Evolutionary conservation across 2,329 filamentous ascomycete genomes (phyloP).

Genomic region (Xylariomycetidae sp.): DNA sequence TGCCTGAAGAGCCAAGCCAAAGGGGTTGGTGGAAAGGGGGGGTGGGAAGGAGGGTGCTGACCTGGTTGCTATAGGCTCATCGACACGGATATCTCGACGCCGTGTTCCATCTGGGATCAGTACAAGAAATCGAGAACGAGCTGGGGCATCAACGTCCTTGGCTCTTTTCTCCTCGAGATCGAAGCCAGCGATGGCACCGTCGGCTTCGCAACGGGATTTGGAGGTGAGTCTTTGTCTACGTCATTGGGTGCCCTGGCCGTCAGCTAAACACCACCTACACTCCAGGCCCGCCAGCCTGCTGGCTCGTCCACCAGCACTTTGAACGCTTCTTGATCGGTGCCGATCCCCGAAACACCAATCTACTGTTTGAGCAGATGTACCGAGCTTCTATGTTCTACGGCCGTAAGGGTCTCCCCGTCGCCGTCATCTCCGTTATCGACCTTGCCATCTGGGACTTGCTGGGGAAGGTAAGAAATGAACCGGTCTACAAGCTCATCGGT

Average conservation of each 20-base stretch:
- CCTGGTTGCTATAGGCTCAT: slow-evolving; percentile 68
- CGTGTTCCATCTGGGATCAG: slow-evolving; percentile 83
- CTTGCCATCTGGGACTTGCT: slow-evolving; percentile 89
- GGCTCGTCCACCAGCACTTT: slow-evolving; percentile 91
- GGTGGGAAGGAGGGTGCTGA: no score
- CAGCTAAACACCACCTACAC: no score
- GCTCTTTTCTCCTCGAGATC: slow-evolving; percentile 87
- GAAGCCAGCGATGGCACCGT: slow-evolving; percentile 88
- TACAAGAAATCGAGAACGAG: slow-evolving; percentile 84
- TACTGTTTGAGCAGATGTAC: slow-evolving; percentile 96
- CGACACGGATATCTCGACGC: slow-evolving; percentile 87
- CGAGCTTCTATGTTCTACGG: slow-evolving; percentile 94
- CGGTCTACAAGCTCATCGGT: slow-evolving; percentile 91
- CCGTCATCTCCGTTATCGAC: slow-evolving; percentile 92
- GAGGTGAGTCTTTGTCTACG: no score
- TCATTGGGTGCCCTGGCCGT: no score
- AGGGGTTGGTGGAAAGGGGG: no score
- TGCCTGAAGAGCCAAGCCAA: no score
- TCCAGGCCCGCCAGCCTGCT: slow-evolving; percentile 78
- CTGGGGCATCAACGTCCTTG: slow-evolving; percentile 94
- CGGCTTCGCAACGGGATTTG: slow-evolving; percentile 90
- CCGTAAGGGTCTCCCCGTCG: slow-evolving; percentile 83
- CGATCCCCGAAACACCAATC: slow-evolving; percentile 86
- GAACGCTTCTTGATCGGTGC: slow-evolving; percentile 85
- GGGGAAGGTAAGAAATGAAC: slow-evolving; percentile 86